Conservation (phyloP, 768 basidiomycete genomes). For the Russula vinacea region DNA sequence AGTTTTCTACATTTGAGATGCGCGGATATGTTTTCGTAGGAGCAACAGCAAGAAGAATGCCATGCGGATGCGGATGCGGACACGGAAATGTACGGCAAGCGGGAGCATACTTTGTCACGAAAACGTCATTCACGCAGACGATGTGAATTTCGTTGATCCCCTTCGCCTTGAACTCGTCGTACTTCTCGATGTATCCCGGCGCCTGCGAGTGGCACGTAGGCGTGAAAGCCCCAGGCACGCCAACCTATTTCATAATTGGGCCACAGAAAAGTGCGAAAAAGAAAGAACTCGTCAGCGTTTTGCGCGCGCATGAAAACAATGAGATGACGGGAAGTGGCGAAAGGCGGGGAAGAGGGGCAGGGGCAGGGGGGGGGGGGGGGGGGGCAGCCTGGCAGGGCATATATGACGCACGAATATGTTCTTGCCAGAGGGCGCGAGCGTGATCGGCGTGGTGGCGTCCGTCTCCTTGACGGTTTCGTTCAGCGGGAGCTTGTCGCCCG, state of each 20-base stretch:
- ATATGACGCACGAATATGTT: conserved; percentile 24
- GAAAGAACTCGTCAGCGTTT: neutral
- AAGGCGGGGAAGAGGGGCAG: no score
- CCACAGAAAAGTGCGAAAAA: neutral
- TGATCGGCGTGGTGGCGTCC: conserved; percentile 15
- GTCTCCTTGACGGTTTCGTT: conserved; percentile 24
- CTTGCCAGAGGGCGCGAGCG: conserved; percentile 20
- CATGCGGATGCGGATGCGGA: no score
- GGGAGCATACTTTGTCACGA: conserved; percentile 43
- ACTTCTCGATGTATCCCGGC: conserved; percentile 54
- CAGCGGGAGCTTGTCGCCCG: conserved; percentile 28
- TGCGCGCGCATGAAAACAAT: neutral
- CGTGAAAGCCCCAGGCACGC: conserved; percentile 30
- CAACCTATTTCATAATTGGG: conserved; percentile 15
- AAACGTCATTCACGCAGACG: conserved; percentile 75
- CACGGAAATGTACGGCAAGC: no score
- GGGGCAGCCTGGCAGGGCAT: neutral
- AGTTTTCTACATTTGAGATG: neutral
- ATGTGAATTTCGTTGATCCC: conserved; percentile 71
- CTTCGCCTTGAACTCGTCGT: conserved; percentile 70
- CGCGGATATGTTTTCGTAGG: no score
- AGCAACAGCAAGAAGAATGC: no score
- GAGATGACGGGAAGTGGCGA: no score
- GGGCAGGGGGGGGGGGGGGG: neutral
- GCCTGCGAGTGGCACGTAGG: conserved; percentile 28